A percentile compares a stretch with the other conserved stretches of the same genome.
phyloP scores from a whole-genome alignment of 345 rosid species.

The Moricandia moricandioides region DNA sequence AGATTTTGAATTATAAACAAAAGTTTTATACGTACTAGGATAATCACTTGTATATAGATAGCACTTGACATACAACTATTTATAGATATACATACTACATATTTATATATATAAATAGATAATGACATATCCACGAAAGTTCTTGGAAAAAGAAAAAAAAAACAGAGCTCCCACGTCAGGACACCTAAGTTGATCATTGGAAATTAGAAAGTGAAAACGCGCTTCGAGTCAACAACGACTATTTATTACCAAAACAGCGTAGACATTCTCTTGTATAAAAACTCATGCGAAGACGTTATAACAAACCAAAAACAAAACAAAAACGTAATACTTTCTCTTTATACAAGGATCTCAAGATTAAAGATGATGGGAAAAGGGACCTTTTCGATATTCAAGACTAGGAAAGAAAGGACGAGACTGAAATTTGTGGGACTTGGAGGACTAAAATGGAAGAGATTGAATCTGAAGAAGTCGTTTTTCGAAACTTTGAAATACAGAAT shows the following conservation, averaged over 20 bases:
- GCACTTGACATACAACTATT: no score
- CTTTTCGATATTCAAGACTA: constrained; percentile 14
- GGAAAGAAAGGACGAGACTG: constrained; percentile 32
- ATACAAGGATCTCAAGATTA: background rate
- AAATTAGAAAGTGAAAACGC: constrained; percentile 14
- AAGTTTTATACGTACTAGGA: no score
- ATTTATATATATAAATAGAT: background rate
- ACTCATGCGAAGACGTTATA: background rate
- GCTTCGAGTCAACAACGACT: background rate
- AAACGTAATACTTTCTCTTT: background rate
- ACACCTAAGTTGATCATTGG: constrained; percentile 26
- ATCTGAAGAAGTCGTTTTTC: constrained; percentile 32
- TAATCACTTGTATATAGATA: no score
- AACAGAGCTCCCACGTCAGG: constrained; percentile 26
- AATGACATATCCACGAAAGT: background rate
- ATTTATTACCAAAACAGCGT: background rate
- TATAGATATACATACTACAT: background rate
- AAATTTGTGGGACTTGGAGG: constrained; percentile 26
- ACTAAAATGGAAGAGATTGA: constrained; percentile 32
- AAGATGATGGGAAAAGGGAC: constrained; percentile 17
- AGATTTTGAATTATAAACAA: no score
- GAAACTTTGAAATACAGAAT: constrained; percentile 14
- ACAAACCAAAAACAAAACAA: background rate
- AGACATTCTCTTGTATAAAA: background rate
- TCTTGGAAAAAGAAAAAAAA: constrained; percentile 12